phyloP scores from a whole-genome alignment of 768 basidiomycete genomes.

The Ephemerocybe angulata region DNA sequence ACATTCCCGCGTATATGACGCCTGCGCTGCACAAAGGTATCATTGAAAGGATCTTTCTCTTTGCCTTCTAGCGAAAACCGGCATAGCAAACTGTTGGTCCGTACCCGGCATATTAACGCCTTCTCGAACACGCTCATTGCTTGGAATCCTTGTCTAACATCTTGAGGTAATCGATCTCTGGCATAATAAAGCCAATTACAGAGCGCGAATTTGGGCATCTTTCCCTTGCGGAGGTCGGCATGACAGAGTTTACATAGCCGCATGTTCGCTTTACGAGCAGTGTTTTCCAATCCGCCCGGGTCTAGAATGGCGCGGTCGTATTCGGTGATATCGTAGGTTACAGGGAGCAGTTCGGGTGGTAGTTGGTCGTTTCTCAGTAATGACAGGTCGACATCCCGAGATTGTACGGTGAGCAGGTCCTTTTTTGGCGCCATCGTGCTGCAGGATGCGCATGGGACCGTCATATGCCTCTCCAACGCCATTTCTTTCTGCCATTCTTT shows the following conservation, averaged over 20 bases:
- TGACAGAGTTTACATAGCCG: not conserved
- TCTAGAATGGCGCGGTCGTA: not conserved
- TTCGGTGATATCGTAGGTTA: not conserved
- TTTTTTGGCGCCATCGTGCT: not conserved
- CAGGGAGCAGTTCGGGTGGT: not conserved
- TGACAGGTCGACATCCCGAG: not conserved
- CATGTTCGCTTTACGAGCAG: not conserved
- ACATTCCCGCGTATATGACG: not conserved
- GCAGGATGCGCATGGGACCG: not conserved
- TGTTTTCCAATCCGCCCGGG: not conserved
- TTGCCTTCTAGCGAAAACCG: not conserved
- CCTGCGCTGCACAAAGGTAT: not conserved
- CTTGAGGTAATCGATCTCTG: not conserved
- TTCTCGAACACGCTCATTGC: not conserved
- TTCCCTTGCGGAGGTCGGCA: not conserved
- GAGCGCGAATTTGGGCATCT: not conserved
- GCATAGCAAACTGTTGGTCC: not conserved
- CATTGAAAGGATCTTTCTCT: not conserved
- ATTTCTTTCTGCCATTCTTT: not conserved
- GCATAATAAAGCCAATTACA: not conserved
- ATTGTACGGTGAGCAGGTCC: not conserved
- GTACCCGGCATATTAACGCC: not conserved
- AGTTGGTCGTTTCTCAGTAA: not conserved
- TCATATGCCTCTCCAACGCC: not conserved
- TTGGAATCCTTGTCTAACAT: not conserved